Evolutionary conservation across 805 yeast species (phyloP).

Genomic region (Candida vartiovaarae): DNA sequence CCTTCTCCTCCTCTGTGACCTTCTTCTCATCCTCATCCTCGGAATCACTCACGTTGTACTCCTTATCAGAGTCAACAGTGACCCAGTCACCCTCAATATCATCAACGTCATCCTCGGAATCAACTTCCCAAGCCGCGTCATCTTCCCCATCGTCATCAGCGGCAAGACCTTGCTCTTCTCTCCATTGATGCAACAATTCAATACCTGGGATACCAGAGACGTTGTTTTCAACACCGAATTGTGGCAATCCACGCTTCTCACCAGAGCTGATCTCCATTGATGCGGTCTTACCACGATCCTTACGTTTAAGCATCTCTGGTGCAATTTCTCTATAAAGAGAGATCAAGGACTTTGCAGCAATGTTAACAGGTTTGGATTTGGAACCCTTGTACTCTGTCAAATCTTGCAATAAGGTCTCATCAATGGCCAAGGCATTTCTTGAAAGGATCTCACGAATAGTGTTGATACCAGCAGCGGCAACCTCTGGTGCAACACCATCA

Average conservation of each 20-base stretch:
- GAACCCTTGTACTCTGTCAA: conserved; percentile 86
- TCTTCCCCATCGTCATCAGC: conserved; percentile 55
- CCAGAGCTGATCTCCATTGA: conserved; percentile 70
- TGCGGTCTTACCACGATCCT: conserved; percentile 92
- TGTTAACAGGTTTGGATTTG: conserved; percentile 86
- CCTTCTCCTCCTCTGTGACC: conserved; percentile 28
- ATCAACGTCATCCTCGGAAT: conserved; percentile 37
- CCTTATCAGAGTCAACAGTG: conserved; percentile 75
- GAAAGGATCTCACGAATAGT: conserved; percentile 89
- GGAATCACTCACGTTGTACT: conserved; percentile 49
- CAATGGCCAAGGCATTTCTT: conserved; percentile 93
- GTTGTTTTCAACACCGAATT: conserved; percentile 68
- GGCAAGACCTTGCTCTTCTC: conserved; percentile 47
- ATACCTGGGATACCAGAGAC: conserved; percentile 83
- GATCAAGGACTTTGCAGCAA: conserved; percentile 88
- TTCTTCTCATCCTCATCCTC: conserved; percentile 31
- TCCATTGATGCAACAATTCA: conserved; percentile 86
- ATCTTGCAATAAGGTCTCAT: conserved; percentile 80
- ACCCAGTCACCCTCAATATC: conserved; percentile 93
- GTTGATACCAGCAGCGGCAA: conserved; percentile 95
- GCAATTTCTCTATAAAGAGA: conserved; percentile 89
- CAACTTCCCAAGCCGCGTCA: conserved; percentile 53
- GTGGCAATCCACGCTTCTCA: conserved; percentile 45
- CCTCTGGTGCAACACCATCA: conserved; percentile 97
- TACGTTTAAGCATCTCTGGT: conserved; percentile 86